Evolutionary conservation across 768 basidiomycete species (phyloP), one percentile per base, ranked within the genome.

Genomic region (Kwoniella sp.): DNA sequence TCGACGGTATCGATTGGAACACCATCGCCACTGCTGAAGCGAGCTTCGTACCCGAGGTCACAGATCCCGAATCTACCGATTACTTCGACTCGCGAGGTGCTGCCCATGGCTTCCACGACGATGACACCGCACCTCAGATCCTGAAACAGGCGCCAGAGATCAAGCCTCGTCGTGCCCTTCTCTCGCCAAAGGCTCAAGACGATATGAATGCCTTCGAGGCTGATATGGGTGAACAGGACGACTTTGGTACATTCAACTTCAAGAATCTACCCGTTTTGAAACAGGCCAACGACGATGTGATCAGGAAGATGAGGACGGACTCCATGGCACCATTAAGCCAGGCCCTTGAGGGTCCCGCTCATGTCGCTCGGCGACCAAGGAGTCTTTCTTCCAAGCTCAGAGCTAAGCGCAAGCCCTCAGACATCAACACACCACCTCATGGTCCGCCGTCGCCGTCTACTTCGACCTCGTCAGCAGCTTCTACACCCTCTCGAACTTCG

Each of bases 1-100:
- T 99, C 74, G 83, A 85, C 50, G 90, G 86, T 33, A 89, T 98
- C 67, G 90, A 97, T 65, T 99, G 96, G 96, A 87, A 91, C 60
- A 88, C 89, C 63, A 87, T 99, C 58, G 90, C 91, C 8, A 86
- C 86, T 8, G 86, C 87, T 5, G 90, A 95, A 80, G 92, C 93
- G 10, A 90, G 89, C 30, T 99, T 99, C 82, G 92, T 98, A 55
- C 96, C 96, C 51, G 90, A 93, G 75, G 87, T 96, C 33, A 86
- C 89, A 15, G 94, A 98, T 80, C 93, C 94, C 3, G 94, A 97
- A 81, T 95, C 92, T 22, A 99, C 96, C n/a, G 96, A 99, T 79
- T 99, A 99, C 82, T 99, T 99, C 73, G 96, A 99, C 81, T 86
- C 93, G 65, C 88, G 96, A 48, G 96, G 96, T 2, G 95, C 95